Conservation (phyloP, 2,329 filamentous ascomycete genomes). For the Colletotrichum tamarilloi region DNA sequence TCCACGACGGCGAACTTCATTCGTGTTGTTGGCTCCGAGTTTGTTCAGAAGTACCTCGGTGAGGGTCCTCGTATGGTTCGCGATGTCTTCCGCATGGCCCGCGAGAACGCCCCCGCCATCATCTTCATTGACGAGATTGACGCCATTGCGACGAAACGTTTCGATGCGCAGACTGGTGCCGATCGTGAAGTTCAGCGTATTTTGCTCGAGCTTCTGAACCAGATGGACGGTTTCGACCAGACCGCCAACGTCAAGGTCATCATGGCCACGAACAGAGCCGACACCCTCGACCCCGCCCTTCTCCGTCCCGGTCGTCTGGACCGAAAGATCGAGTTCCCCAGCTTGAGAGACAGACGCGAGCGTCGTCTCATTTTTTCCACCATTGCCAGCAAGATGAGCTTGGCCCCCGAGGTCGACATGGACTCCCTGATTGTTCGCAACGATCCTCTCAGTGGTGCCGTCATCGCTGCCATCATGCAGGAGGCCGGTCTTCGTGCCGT, state of each 20-base stretch:
- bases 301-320: slow-evolving; percentile 95
- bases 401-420: slow-evolving; percentile 95
- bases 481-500: slow-evolving; percentile 95
- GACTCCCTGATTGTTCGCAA: slow-evolving; percentile 97
- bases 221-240: slow-evolving; percentile 99
- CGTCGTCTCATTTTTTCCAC: slow-evolving; percentile 96
- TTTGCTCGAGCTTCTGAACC: slow-evolving; percentile 94
- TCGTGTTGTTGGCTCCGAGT: slow-evolving; percentile 90
- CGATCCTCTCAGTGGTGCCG: slow-evolving; percentile 92
- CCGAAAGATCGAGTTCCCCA: slow-evolving; percentile 99
- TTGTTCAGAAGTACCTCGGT: slow-evolving; percentile 93
- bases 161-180: slow-evolving; percentile 97
- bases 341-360: slow-evolving; percentile 90
- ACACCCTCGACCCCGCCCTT: slow-evolving; percentile 94
- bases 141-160: slow-evolving; percentile 98
- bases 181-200: slow-evolving; percentile 99
- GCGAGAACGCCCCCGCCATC: slow-evolving; percentile 97
- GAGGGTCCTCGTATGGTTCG: slow-evolving; percentile 98
- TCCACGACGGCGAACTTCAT: slow-evolving; percentile 94
- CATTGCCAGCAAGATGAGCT: slow-evolving; percentile 97
- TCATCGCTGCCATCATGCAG: slow-evolving; percentile 99
- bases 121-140: slow-evolving; percentile 99
- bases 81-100: slow-evolving; percentile 98
- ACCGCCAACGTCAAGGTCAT: slow-evolving; percentile 99
- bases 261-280: slow-evolving; percentile 99